phyloP scores from a whole-genome alignment of 164 flowering plant species.

The Chimonanthus praecox region DNA sequence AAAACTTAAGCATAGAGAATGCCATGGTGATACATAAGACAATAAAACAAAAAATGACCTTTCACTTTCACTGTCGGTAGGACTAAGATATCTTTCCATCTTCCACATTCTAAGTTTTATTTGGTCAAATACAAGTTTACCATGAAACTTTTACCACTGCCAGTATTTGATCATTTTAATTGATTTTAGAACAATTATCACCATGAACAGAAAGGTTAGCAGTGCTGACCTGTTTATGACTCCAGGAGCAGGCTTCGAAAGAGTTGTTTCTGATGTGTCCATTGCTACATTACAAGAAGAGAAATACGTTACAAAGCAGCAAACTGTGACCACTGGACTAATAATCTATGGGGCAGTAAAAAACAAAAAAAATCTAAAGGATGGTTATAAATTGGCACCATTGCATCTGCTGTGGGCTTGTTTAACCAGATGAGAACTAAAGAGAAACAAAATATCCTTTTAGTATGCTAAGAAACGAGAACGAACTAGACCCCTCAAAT shows the following conservation, averaged over 20 bases:
- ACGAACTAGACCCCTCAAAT: too few species aligned
- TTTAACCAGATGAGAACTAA: too few species aligned
- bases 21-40: background rate
- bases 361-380: too few species aligned
- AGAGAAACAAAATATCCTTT: too few species aligned
- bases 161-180: background rate
- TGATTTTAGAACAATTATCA: background rate
- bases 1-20: background rate
- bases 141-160: background rate
- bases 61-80: background rate
- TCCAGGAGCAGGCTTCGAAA: slow-evolving; percentile 15
- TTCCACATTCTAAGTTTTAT: background rate
- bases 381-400: too few species aligned
- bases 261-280: slow-evolving; percentile 35
- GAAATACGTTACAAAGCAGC: too few species aligned
- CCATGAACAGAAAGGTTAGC: background rate
- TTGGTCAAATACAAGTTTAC: background rate
- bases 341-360: too few species aligned
- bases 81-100: background rate
- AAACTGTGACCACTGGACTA: too few species aligned
- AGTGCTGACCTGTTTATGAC: slow-evolving; percentile 21
- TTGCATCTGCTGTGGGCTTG: too few species aligned
- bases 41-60: background rate
- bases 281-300: slow-evolving; percentile 28
- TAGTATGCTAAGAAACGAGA: too few species aligned